These are phyloP conservation scores for Boletellus sp. DNA, from an alignment of 768 basidiomycete species.

Conservation along the genomic window DNA sequence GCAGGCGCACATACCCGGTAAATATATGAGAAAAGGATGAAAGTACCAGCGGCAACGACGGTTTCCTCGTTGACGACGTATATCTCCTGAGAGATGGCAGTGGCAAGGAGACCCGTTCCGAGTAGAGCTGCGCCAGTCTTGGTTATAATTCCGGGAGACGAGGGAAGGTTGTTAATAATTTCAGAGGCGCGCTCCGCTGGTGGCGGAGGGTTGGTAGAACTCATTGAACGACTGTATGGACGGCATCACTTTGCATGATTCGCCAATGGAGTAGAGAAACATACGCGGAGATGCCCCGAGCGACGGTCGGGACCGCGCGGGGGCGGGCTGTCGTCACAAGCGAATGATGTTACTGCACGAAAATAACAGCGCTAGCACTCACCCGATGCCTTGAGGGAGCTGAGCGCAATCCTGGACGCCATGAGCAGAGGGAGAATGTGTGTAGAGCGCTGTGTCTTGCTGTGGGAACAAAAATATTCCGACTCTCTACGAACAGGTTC, in stretches of 20 bases:
- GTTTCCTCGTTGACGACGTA: constrained; percentile 98
- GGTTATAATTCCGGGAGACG: constrained; percentile 82
- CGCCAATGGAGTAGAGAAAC: constrained; percentile 18
- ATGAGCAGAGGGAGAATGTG: constrained; percentile 32
- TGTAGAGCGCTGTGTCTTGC: constrained; percentile 5
- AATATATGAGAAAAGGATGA: constrained; percentile 78
- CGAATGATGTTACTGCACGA: neutral
- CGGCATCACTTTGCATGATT: constrained; percentile 6
- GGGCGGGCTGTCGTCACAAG: constrained; percentile 45
- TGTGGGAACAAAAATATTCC: constrained; percentile 33
- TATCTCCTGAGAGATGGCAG: constrained; percentile 94
- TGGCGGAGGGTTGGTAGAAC: constrained; percentile 56
- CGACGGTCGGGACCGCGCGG: constrained; percentile 46
- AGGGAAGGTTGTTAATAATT: constrained; percentile 84
- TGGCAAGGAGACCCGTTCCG: constrained; percentile 82
- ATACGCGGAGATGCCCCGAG: constrained; percentile 47
- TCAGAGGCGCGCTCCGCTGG: constrained; percentile 86
- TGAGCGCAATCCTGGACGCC: constrained; percentile 71
- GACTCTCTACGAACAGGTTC: constrained; percentile 24
- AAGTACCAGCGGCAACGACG: constrained; percentile 78
- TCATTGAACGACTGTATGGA: constrained; percentile 57
- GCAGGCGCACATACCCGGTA: constrained; percentile 56
- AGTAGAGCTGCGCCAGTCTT: constrained; percentile 93
- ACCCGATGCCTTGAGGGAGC: constrained; percentile 62
- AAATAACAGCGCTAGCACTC: constrained; percentile 10